Evolutionary conservation across 441 rosid species (phyloP), one percentile per base, ranked within the genome.

Genomic region (Gossypium gossypioides): DNA sequence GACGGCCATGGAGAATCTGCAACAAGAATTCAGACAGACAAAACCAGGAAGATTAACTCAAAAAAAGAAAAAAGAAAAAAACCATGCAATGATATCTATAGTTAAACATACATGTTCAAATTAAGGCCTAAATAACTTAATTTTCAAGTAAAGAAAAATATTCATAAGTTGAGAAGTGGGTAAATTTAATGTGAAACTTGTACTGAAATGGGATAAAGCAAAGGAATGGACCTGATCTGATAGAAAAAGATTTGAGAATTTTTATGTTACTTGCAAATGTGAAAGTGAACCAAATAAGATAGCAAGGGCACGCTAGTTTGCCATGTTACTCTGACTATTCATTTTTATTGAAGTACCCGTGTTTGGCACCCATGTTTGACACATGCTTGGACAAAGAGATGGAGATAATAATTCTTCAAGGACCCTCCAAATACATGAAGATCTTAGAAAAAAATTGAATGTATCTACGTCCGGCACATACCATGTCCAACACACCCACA

Each of bases 1-100:
- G 74, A 70, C 97, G 89, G 15, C 98, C 98, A 76, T 86, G 84
- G 62, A 93, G 92, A 60, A 85, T 92, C 97, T 93, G 83, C 3
- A 27, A 27, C 15, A 34, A 52, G 10, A 68, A 32, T 16, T 6
- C 12, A 19, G 9, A 1, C 10, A 40, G 70, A 29, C 1, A 22
- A 8, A 1, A 56, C 13, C 51, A 48, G 57, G 22, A 19, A 48
- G 13, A 25, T 25, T 19, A 24, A 48, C 54, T 6, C 24, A 21
- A 24, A 24, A 42, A 16, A 40, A 22, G 1, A 19, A 15, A 12
- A 40, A 48, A 4, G 19, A 46, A 13, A 13, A 19, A 8, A 40
- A 1, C 12, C 13, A 2, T 16, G 24, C 9, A 22, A 4, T 15
- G 15, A 48, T 48, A 27, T 15, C 55, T 22, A 10, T 21, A 8